phyloP scores from a whole-genome alignment of 2,329 filamentous ascomycete species.

The Aspergillus puulaauensis region DNA sequence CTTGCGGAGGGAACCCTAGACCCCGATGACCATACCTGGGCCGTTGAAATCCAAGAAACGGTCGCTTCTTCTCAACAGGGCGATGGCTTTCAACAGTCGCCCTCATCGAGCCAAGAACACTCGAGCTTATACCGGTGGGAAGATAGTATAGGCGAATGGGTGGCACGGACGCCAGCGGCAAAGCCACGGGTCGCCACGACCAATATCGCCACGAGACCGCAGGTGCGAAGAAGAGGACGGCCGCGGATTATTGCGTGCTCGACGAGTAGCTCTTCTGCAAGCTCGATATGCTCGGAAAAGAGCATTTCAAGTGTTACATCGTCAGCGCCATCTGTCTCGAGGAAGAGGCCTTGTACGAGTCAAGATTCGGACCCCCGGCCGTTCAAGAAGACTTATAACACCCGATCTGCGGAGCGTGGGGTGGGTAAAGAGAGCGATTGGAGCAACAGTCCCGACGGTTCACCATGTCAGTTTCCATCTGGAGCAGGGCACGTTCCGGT shows the following conservation, averaged over 20 bases:
- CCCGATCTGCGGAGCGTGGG: conserved; percentile 17
- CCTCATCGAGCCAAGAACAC: conserved; percentile 15
- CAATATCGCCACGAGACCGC: conserved; percentile 3
- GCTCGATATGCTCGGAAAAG: conserved; percentile 19
- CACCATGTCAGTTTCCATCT: neutral
- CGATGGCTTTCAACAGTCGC: conserved; percentile 9
- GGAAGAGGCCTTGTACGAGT: conserved; percentile 20
- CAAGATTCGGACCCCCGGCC: conserved; percentile 18
- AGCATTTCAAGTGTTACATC: conserved; percentile 30
- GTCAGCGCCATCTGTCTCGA: conserved; percentile 27
- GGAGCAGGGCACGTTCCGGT: conserved; percentile 14
- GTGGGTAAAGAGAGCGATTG: conserved; percentile 9
- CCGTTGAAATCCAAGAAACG: conserved; percentile 37
- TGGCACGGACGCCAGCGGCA: conserved; percentile 48
- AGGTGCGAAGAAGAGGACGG: conserved; percentile 12
- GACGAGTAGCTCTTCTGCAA: conserved; percentile 24
- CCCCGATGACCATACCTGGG: conserved; percentile 40
- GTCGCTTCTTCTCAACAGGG: conserved; percentile 22
- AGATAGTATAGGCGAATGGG: conserved; percentile 58
- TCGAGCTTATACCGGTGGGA: conserved; percentile 51
- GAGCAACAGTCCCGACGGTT: neutral
- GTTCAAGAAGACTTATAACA: conserved; percentile 23
- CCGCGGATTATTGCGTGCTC: conserved; percentile 19
- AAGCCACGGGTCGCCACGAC: conserved; percentile 20
- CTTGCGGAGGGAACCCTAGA: conserved; percentile 40